Evolutionary conservation across 345 rosid genomes (phyloP).

Genomic region (Erucastrum elatum): DNA sequence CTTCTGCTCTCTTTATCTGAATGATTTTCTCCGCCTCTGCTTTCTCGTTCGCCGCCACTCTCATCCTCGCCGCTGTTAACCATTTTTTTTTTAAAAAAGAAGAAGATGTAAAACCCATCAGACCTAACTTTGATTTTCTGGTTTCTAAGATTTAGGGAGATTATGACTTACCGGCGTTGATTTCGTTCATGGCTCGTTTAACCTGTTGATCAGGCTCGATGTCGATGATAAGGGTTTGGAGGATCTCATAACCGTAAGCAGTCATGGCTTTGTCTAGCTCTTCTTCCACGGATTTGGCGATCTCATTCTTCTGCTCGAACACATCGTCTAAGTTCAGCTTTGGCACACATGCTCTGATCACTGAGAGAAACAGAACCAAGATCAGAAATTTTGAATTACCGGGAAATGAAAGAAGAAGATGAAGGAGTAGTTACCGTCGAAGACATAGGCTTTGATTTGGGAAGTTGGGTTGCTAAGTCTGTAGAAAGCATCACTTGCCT

Average conservation of each 20-base stretch:
- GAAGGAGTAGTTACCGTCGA: slow-evolving; percentile 44
- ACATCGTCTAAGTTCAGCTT: slow-evolving; percentile 53
- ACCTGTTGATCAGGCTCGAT: slow-evolving; percentile 60
- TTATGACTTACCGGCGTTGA: slow-evolving; percentile 46
- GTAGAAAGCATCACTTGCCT: slow-evolving; percentile 63
- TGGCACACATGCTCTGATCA: slow-evolving; percentile 62
- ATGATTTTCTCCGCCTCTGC: slow-evolving; percentile 62
- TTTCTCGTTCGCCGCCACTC: slow-evolving; percentile 57
- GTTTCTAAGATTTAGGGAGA: neutral
- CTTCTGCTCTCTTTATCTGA: slow-evolving; percentile 63
- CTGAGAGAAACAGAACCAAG: slow-evolving; percentile 29
- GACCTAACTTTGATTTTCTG: neutral
- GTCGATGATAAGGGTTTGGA: slow-evolving; percentile 56
- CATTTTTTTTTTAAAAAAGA: neutral
- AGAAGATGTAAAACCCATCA: neutral
- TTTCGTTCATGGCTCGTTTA: slow-evolving; percentile 62
- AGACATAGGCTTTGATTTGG: slow-evolving; percentile 62
- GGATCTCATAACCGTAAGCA: slow-evolving; percentile 57
- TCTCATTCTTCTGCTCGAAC: slow-evolving; percentile 62
- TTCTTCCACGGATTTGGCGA: slow-evolving; percentile 56
- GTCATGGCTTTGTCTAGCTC: slow-evolving; percentile 66
- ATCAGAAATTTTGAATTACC: neutral
- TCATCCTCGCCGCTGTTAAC: slow-evolving; percentile 54
- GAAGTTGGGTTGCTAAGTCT: slow-evolving; percentile 53
- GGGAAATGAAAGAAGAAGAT: neutral